A percentile compares a stretch with the other conserved stretches of the same genome.
These are phyloP conservation scores for Escovopsis sp. DNA, from an alignment of 2,329 filamentous ascomycete genomes.

Conservation along the genomic window DNA sequence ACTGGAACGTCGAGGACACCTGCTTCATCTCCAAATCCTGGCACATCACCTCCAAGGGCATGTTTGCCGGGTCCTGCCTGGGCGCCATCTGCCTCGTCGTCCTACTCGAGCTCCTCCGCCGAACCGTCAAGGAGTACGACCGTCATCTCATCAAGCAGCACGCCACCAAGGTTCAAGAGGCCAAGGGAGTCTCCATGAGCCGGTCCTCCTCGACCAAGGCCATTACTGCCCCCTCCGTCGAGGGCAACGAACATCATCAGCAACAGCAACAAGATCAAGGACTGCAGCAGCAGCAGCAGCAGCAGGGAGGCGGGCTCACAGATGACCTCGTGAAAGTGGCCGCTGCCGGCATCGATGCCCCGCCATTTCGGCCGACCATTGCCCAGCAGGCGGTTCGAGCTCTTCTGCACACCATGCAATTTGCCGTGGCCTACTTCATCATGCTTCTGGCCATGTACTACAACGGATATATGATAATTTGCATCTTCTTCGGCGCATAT, in stretches of 20 bases:
- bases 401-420: constrained; percentile 52
- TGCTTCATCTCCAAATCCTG: constrained; percentile 56
- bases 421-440: constrained; percentile 62
- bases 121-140: constrained; percentile 58
- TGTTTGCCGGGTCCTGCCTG: constrained; percentile 70
- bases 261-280: too few species aligned
- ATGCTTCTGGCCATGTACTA: constrained; percentile 57
- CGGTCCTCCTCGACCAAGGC: constrained; percentile 4
- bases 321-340: constrained; percentile 5
- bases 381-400: constrained; percentile 53
- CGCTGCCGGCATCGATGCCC: constrained; percentile 9
- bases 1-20: constrained; percentile 57
- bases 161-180: constrained; percentile 16
- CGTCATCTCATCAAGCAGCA: constrained; percentile 43
- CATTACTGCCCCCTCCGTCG: background rate
- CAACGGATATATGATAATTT: constrained; percentile 64
- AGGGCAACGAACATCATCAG: constrained; percentile 7
- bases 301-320: too few species aligned
- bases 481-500: constrained; percentile 62
- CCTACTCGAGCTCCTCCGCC: constrained; percentile 55
- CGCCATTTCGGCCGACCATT: constrained; percentile 38
- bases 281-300: too few species aligned
- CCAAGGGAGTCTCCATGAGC: background rate
- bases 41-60: constrained; percentile 52
- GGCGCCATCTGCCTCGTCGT: constrained; percentile 63